These are phyloP conservation scores for Didymella segeticola DNA, from an alignment of 2,329 filamentous ascomycete genomes.

Conservation along the genomic window DNA sequence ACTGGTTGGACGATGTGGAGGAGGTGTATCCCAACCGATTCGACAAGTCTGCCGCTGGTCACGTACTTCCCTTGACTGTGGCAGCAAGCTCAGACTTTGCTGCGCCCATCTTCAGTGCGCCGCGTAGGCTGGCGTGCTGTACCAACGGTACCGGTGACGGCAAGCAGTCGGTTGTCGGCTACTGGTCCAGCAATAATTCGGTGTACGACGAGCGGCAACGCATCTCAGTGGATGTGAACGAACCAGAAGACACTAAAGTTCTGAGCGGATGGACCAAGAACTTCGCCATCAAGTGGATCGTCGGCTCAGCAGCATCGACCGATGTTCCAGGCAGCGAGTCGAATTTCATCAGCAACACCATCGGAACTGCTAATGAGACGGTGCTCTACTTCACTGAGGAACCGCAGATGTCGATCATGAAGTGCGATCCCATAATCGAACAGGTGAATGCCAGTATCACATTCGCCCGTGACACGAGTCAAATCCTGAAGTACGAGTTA, in stretches of 20 bases:
- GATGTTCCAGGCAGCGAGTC: too few species aligned
- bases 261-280: slow-evolving; percentile 2
- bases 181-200: too few species aligned
- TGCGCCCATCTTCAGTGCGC: too few species aligned
- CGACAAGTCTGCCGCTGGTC: too few species aligned
- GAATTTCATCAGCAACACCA: not conserved
- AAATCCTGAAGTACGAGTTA: too few species aligned
- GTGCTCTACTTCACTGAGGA: slow-evolving; percentile 1
- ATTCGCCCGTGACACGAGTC: too few species aligned
- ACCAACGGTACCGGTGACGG: not conserved
- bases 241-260: not conserved
- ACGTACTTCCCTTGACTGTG: not conserved
- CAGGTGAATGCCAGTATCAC: too few species aligned
- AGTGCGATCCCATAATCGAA: slow-evolving; percentile 24
- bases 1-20: too few species aligned
- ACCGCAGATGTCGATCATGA: slow-evolving; percentile 19
- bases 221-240: not conserved
- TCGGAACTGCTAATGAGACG: not conserved
- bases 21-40: too few species aligned
- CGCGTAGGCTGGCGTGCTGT: slow-evolving; percentile 6
- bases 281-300: slow-evolving; percentile 14
- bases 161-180: slow-evolving; percentile 2
- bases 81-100: too few species aligned
- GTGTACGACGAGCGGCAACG: too few species aligned
- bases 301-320: not conserved